Evolutionary conservation across 202 grass and related monocot species (phyloP).

Genomic region (Panicum virgatum): DNA sequence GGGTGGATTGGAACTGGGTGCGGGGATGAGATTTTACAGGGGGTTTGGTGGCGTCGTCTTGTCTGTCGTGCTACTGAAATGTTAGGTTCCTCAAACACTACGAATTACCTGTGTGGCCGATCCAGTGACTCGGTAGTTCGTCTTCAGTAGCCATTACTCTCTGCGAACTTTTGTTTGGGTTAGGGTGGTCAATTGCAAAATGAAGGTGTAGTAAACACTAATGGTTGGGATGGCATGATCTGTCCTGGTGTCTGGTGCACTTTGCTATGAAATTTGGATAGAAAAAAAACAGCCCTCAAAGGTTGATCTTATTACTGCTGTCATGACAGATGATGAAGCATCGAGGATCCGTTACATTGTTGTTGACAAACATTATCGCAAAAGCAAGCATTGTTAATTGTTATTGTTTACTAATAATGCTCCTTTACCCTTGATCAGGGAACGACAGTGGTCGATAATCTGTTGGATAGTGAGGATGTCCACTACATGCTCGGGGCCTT

Average conservation of each 20-base stretch:
- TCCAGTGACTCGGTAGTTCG: not conserved
- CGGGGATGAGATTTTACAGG: conserved; percentile 5
- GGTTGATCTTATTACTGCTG: not conserved
- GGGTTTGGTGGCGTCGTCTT: conserved; percentile 17
- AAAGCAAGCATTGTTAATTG: not conserved
- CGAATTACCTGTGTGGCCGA: not conserved
- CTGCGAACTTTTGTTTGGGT: not conserved
- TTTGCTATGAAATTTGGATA: not conserved
- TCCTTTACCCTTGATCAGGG: conserved; percentile 50
- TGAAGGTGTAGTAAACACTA: not conserved
- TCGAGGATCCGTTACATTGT: not conserved
- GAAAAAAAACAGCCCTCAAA: not conserved
- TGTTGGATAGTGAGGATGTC: conserved; percentile 91
- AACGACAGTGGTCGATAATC: conserved; percentile 89
- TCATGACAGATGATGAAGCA: not conserved
- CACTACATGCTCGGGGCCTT: conserved; percentile 98
- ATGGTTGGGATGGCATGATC: not conserved
- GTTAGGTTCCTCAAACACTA: not conserved
- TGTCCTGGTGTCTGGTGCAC: not conserved
- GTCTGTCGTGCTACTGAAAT: not conserved
- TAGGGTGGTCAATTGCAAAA: not conserved
- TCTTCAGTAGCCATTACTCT: not conserved
- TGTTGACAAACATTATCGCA: not conserved
- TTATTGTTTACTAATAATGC: not conserved
- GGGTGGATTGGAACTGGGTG: not conserved